A percentile compares a stretch with the other conserved stretches of the same genome.
These are phyloP conservation scores for Ascodesmis nigricans DNA, from an alignment of 495 filamentous ascomycete species.

Conservation along the genomic window DNA sequence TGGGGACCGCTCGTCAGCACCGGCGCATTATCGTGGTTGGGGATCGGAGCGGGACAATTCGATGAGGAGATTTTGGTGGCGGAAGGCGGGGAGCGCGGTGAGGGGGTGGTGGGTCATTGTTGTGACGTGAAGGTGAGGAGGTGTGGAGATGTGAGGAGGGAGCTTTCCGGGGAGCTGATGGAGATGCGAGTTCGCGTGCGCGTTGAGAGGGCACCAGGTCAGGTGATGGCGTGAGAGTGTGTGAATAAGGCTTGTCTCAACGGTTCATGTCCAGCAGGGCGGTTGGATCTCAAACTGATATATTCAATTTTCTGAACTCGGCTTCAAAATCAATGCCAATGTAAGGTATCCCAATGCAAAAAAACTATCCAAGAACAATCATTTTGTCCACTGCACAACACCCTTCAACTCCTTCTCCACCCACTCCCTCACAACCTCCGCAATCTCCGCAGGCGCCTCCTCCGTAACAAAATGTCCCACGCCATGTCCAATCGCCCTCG, in stretches of 20 bases:
- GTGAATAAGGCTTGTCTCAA: no score
- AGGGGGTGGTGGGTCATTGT: background rate
- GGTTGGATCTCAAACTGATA: no score
- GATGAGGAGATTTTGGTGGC: background rate
- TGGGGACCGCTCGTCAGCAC: background rate
- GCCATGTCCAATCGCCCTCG: constrained; percentile 22
- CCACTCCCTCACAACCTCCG: constrained; percentile 20
- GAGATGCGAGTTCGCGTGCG: background rate
- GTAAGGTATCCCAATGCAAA: no score
- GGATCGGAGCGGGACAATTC: background rate
- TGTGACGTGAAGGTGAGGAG: background rate
- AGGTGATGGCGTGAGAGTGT: no score
- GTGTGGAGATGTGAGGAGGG: background rate
- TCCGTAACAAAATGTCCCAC: constrained; percentile 32
- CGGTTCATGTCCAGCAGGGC: no score
- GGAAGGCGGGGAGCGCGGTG: background rate
- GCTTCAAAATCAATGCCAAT: no score
- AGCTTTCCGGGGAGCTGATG: no score
- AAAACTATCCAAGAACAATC: no score
- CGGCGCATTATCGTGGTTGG: background rate
- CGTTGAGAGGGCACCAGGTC: background rate
- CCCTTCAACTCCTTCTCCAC: constrained; percentile 7
- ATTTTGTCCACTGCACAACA: no score
- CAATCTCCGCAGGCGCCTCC: constrained; percentile 26
- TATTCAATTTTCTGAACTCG: no score